Percentiles rank a stretch among this genome's conserved stretches.
Evolutionary conservation across 225 moss, liverwort and hornwort species (phyloP).

Genomic region (Bryum argenteum): DNA sequence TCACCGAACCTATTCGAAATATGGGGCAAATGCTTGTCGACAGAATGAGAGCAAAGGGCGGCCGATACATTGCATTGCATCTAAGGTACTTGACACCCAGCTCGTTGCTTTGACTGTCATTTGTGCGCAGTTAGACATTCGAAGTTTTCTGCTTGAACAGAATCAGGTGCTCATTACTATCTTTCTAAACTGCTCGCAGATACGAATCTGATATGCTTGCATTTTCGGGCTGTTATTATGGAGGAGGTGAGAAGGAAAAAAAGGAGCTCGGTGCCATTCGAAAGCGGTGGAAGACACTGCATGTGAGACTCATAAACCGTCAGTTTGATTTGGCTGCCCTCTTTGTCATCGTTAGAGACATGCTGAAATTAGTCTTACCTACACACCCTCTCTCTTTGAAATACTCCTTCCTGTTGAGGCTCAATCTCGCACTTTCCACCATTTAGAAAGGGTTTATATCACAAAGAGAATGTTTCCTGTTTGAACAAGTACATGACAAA

Average conservation of each 20-base stretch:
- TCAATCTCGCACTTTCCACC: too few species aligned
- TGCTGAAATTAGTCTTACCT: neutral
- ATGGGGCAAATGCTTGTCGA: slow-evolving; percentile 84
- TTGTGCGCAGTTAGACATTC: slow-evolving; percentile 2
- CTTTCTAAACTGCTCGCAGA: slow-evolving; percentile 43
- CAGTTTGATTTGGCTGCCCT: neutral
- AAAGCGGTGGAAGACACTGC: slow-evolving; percentile 87
- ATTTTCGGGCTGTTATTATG: slow-evolving; percentile 95
- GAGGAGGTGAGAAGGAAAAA: slow-evolving; percentile 82
- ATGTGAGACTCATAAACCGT: slow-evolving; percentile 44
- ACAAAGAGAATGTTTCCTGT: too few species aligned
- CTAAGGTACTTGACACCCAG: slow-evolving; percentile 58
- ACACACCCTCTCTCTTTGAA: too few species aligned
- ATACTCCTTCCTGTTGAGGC: too few species aligned
- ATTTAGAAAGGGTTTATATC: neutral
- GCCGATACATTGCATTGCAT: slow-evolving; percentile 94
- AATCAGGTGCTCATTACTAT: slow-evolving; percentile 4
- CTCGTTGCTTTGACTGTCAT: neutral
- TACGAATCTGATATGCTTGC: slow-evolving; percentile 99
- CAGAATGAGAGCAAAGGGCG: slow-evolving; percentile 74
- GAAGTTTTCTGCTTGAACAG: slow-evolving; percentile 3
- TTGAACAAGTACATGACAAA: too few species aligned
- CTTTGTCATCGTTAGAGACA: neutral
- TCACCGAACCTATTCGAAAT: slow-evolving; percentile 68
- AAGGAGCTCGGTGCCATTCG: slow-evolving; percentile 76